Base-by-base conservation (phyloP, 2,329 filamentous ascomycete genomes). In the Sporothrix curviconia region DNA sequence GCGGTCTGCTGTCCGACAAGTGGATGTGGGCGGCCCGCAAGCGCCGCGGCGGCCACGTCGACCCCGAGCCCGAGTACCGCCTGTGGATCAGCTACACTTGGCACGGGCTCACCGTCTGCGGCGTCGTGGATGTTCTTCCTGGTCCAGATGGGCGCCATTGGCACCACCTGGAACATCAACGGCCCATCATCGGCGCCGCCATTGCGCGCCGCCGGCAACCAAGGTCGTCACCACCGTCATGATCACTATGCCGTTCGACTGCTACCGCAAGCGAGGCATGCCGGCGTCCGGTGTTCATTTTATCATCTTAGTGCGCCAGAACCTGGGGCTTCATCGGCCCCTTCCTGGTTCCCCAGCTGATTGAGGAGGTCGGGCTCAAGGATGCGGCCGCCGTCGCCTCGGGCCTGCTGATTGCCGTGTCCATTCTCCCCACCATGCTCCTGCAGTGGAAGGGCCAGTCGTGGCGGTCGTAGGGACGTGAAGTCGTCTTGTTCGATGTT, bases 161-260 rank as follows among this genome's bases (percentile, higher is more conserved):
- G 51, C 51, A 15, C 17, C 24, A 28, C 14, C 24, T 85, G 79
- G 77, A 79, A 83, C 56, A 73, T 83, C 5, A 81, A n/a, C n/a
- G 79, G 0, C 82, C 82, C 0, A 70, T 82, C 14, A 64, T 84
- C 15, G 81, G 81, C 4, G 74, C 73, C 6, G 80, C 74, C 2
- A 76, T 80, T 60, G 73, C 72, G n/a, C 0, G 76, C 75, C 0
- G 77, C 74, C 5, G 82, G 82, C 0, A 83, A 83, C 59, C 82
- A 85, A n/a, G 66, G 77, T 85, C 42, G 74, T 84, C 15, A 84
- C 82, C 0, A 84, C 82, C 0, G 77, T 84, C 2, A 65, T 82
- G 43, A 78, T 83, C 24, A 84, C 82, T 85, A 83, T 64, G 77
- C 80, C 0, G 77, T 85, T n/a, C 1, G 82, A 85, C 61, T 81